Evolutionary conservation across 140 eudicot genomes (phyloP).

Genomic region (Bidens hawaiensis): DNA sequence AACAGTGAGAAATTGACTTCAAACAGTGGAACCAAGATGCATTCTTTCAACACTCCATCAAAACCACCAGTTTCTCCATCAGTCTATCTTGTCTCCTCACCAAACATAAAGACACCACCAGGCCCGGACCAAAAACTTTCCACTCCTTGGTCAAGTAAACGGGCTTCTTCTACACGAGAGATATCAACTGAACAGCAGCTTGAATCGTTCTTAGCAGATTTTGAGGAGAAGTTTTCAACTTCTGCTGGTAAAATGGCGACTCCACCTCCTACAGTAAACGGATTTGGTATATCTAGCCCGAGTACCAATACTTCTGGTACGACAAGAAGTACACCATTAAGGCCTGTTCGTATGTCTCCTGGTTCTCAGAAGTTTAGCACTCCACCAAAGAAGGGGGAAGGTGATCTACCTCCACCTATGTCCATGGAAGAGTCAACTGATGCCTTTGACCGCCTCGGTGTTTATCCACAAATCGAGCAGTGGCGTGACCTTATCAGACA

Average conservation of each 20-base stretch:
- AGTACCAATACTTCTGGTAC: constrained; percentile 70
- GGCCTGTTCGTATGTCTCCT: constrained; percentile 97
- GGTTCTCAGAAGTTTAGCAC: constrained; percentile 81
- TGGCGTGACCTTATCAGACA: constrained; percentile 92
- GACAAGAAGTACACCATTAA: constrained; percentile 80
- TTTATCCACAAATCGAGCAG: constrained; percentile 85
- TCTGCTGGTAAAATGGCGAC: constrained; percentile 76
- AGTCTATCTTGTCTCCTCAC: constrained; percentile 52
- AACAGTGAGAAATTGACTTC: constrained; percentile 44
- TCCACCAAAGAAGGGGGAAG: constrained; percentile 91
- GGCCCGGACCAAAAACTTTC: constrained; percentile 36
- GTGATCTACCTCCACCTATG: constrained; percentile 88
- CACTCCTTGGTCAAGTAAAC: constrained; percentile 83
- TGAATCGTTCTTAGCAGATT: constrained; percentile 71
- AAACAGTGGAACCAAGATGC: constrained; percentile 41
- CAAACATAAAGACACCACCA: constrained; percentile 55
- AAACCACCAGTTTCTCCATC: constrained; percentile 74
- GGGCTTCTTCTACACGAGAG: constrained; percentile 54
- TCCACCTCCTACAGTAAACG: constrained; percentile 71
- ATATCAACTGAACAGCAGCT: constrained; percentile 69
- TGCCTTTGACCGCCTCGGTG: constrained; percentile 60
- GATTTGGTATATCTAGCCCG: constrained; percentile 69
- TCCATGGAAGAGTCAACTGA: constrained; percentile 83
- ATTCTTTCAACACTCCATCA: constrained; percentile 51
- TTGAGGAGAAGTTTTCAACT: constrained; percentile 67